Percentiles rank a stretch among this genome's conserved stretches.
Conservation (phyloP, 208 protist genomes). For the Trypanosoma brucei region DNA sequence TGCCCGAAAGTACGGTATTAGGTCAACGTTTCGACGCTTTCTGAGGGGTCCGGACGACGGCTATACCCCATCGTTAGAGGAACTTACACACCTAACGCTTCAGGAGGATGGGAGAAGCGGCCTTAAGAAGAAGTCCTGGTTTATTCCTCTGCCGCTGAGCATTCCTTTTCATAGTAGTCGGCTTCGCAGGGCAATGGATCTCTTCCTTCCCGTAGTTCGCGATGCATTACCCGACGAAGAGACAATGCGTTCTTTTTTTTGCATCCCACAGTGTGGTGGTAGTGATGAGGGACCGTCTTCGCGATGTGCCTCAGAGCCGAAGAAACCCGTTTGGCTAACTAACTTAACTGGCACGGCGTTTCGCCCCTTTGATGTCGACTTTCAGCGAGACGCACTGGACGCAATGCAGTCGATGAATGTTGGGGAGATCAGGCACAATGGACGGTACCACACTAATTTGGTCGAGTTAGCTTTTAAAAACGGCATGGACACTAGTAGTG, state of each 20-base stretch:
- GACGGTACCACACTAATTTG: conserved; percentile 48
- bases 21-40: conserved; percentile 66
- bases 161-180: conserved; percentile 81
- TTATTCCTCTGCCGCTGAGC: conserved; percentile 72
- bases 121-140: conserved; percentile 88
- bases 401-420: conserved; percentile 62
- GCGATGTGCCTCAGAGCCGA: not conserved
- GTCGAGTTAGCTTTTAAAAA: conserved; percentile 40
- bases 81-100: conserved; percentile 75
- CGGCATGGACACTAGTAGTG: conserved; percentile 34
- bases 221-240: conserved; percentile 66
- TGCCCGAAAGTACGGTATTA: conserved; percentile 52
- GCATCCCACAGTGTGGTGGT: conserved; percentile 16
- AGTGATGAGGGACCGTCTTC: not conserved
- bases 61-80: conserved; percentile 62
- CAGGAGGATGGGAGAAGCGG: conserved; percentile 83
- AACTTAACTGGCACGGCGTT: conserved; percentile 80
- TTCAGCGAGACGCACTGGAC: conserved; percentile 41
- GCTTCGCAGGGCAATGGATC: conserved; percentile 54
- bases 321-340: conserved; percentile 59
- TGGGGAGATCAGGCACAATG: conserved; percentile 74
- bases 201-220: conserved; percentile 66
- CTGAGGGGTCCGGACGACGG: conserved; percentile 80
- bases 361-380: conserved; percentile 44
- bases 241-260: conserved; percentile 45